Conservation (phyloP, 495 filamentous ascomycete genomes). For the Xylona heveae region DNA sequence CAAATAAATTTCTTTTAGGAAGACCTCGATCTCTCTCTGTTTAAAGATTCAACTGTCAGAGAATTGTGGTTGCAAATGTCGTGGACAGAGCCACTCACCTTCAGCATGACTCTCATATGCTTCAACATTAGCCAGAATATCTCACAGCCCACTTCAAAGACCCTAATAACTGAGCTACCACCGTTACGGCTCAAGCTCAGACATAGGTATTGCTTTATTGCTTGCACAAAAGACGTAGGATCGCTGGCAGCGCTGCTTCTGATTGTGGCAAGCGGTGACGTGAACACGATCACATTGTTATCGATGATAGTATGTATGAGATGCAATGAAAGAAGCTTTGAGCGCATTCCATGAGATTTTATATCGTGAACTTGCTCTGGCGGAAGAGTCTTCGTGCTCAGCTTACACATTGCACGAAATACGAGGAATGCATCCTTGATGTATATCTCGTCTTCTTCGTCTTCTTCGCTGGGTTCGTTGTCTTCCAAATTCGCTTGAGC, state of each 20-base stretch:
- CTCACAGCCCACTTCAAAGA: conserved; percentile 92
- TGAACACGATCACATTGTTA: conserved; percentile 73
- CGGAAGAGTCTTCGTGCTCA: conserved; percentile 75
- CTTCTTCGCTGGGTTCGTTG: conserved; percentile 41
- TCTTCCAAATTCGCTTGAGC: conserved; percentile 19
- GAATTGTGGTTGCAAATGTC: neutral
- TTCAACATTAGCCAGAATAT: conserved; percentile 96
- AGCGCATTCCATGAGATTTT: conserved; percentile 86
- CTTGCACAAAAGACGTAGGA: conserved; percentile 78
- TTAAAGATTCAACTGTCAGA: neutral
- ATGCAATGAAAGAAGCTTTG: conserved; percentile 85
- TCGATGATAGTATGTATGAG: conserved; percentile 85
- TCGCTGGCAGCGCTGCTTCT: conserved; percentile 67
- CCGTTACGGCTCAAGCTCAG: conserved; percentile 87
- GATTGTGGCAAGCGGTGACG: conserved; percentile 74
- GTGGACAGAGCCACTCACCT: conserved; percentile 27
- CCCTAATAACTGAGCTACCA: conserved; percentile 67
- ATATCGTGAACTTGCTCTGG: conserved; percentile 85
- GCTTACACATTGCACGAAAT: conserved; percentile 91
- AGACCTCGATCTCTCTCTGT: conserved; percentile 93
- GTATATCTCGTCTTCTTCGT: conserved; percentile 91
- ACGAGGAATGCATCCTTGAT: conserved; percentile 93
- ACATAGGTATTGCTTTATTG: conserved; percentile 88
- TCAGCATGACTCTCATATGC: conserved; percentile 81
- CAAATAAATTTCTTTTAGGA: conserved; percentile 92